These are phyloP conservation scores for Fusarium albidum DNA, from an alignment of 2,329 filamentous ascomycete species.

Conservation along the genomic window DNA sequence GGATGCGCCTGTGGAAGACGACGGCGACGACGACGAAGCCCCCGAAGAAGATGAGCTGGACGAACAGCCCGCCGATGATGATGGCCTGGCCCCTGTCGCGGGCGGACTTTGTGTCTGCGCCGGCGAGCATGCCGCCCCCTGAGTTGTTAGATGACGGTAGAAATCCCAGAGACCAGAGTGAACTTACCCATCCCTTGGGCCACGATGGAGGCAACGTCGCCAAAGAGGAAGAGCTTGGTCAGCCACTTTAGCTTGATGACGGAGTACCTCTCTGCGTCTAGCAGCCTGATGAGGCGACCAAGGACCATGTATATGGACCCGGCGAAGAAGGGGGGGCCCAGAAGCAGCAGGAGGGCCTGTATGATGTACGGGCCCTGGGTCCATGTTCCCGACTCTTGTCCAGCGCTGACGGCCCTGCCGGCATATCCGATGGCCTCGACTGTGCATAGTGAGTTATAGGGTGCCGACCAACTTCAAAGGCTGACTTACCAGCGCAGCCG, in stretches of 20 bases:
- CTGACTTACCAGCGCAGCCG: neutral
- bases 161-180: neutral
- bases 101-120: conserved; percentile 27
- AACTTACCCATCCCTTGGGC: conserved; percentile 27
- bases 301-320: conserved; percentile 55
- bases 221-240: conserved; percentile 58
- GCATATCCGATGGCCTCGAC: conserved; percentile 48
- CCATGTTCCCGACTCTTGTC: conserved; percentile 44
- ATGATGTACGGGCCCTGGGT: conserved; percentile 46
- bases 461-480: too few relatives aligned
- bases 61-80: conserved; percentile 57
- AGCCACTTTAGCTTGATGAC: conserved; percentile 51
- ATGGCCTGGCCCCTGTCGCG: conserved; percentile 49
- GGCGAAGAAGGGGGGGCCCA: conserved; percentile 51
- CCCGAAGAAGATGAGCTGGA: conserved; percentile 62
- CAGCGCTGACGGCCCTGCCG: conserved; percentile 52
- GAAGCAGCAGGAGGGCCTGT: conserved; percentile 45
- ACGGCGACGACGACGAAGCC: conserved; percentile 57
- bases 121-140: conserved; percentile 23
- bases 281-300: conserved; percentile 47
- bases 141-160: neutral
- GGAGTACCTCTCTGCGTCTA: conserved; percentile 48
- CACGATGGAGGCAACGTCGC: conserved; percentile 54
- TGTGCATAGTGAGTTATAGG: neutral
- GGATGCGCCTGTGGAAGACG: conserved; percentile 50